Evolutionary conservation across 2,329 filamentous ascomycete genomes (phyloP).

Genomic region (Metarhizium anisopliae): DNA sequence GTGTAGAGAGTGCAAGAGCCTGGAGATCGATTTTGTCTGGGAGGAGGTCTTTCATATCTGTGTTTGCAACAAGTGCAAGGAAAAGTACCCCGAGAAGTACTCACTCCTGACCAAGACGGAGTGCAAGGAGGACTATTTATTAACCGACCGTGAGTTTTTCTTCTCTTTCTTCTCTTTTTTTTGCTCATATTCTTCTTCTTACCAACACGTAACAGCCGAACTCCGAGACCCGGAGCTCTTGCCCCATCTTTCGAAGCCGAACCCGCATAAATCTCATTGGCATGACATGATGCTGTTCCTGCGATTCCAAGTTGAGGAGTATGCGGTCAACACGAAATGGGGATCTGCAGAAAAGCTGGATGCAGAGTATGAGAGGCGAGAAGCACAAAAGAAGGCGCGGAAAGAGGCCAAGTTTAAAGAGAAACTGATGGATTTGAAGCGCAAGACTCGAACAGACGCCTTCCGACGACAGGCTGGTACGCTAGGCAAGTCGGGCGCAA

Average conservation of each 20-base stretch:
- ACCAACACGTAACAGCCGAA: slow-evolving; percentile 51
- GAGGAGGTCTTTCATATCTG: slow-evolving; percentile 69
- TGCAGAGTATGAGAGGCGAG: slow-evolving; percentile 74
- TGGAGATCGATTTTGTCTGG: slow-evolving; percentile 95
- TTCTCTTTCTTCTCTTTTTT: not conserved
- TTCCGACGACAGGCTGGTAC: slow-evolving; percentile 64
- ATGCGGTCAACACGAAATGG: slow-evolving; percentile 87
- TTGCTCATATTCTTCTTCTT: not conserved
- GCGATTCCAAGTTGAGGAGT: slow-evolving; percentile 87
- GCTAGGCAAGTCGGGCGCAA: slow-evolving; percentile 42
- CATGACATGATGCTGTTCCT: slow-evolving; percentile 99
- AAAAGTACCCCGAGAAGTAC: slow-evolving; percentile 85
- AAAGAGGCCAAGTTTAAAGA: slow-evolving; percentile 89
- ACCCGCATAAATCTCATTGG: slow-evolving; percentile 93
- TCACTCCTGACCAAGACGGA: slow-evolving; percentile 95
- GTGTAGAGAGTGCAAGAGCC: slow-evolving; percentile 71
- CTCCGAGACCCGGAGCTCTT: slow-evolving; percentile 81
- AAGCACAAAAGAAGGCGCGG: slow-evolving; percentile 69
- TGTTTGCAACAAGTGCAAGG: slow-evolving; percentile 80
- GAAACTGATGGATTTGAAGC: slow-evolving; percentile 84
- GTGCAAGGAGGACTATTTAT: slow-evolving; percentile 85
- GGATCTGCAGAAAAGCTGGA: slow-evolving; percentile 78
- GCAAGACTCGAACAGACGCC: slow-evolving; percentile 83
- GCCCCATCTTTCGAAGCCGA: slow-evolving; percentile 80
- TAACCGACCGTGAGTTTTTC: slow-evolving; percentile 69